phyloP scores from a whole-genome alignment of 805 yeast species.

The Candida saitoana region DNA sequence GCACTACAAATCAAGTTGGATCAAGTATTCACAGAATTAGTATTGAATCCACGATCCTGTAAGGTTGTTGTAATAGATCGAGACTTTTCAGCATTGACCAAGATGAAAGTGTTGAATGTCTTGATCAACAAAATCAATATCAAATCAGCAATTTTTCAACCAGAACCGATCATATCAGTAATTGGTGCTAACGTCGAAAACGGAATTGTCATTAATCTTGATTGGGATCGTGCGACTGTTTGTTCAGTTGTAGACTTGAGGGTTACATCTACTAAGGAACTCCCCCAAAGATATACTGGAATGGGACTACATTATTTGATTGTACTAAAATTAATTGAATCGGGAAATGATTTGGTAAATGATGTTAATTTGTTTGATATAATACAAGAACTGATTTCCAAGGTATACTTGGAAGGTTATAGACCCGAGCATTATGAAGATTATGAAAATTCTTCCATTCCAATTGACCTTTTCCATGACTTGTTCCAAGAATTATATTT shows the following conservation, averaged over 20 bases:
- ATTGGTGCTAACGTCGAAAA: conserved; percentile 17
- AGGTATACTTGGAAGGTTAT: not conserved
- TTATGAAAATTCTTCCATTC: not conserved
- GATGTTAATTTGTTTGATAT: conserved; percentile 10
- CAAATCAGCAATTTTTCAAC: conserved; percentile 20
- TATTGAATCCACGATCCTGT: conserved; percentile 16
- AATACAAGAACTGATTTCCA: conserved; percentile 7
- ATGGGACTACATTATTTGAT: not conserved
- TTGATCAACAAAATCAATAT: conserved; percentile 21
- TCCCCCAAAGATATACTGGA: not conserved
- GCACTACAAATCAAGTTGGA: conserved; percentile 10
- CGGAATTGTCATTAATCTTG: conserved; percentile 27
- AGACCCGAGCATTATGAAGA: not conserved
- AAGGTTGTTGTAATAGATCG: conserved; percentile 19
- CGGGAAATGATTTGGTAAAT: not conserved
- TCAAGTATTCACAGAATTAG: conserved; percentile 12
- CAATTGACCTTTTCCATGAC: conserved; percentile 6
- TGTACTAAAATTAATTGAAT: not conserved
- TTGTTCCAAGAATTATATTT: conserved; percentile 11
- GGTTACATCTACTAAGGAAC: conserved; percentile 9
- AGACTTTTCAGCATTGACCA: conserved; percentile 13
- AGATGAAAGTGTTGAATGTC: conserved; percentile 14
- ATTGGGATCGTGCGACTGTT: conserved; percentile 22
- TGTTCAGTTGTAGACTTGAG: conserved; percentile 23
- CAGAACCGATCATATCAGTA: conserved; percentile 17